These are phyloP conservation scores for Domatiomyces catenatus DNA, from an alignment of 2,329 filamentous ascomycete species.

Conservation along the genomic window DNA sequence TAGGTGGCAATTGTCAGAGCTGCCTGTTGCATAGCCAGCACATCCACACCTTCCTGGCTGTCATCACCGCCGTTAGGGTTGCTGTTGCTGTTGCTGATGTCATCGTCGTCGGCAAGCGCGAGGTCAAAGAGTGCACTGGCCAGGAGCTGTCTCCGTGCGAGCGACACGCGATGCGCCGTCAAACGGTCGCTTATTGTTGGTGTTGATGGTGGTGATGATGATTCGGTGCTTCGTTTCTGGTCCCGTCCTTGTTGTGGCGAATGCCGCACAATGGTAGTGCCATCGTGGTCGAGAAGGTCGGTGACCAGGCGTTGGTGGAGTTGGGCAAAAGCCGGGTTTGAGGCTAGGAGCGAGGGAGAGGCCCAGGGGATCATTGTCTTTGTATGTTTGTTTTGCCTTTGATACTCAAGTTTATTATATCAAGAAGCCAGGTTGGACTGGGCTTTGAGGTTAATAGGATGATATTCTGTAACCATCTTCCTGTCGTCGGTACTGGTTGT, in stretches of 20 bases:
- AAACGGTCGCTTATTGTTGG: conserved; percentile 5
- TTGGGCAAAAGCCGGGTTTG: conserved; percentile 29
- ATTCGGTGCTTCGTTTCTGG: conserved; percentile 15
- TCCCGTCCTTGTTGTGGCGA: conserved; percentile 6
- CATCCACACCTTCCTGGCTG: too few relatives aligned
- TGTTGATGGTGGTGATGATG: conserved; percentile 5
- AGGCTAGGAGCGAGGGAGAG: conserved; percentile 24
- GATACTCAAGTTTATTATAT: not conserved
- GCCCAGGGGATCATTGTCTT: conserved; percentile 28
- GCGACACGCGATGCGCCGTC: conserved; percentile 19
- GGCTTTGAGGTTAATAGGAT: too few relatives aligned
- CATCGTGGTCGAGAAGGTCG: conserved; percentile 26
- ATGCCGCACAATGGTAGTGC: conserved; percentile 23
- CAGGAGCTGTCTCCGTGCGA: conserved; percentile 16
- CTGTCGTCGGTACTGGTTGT: too few relatives aligned
- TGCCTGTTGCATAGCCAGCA: not conserved
- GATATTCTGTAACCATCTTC: too few relatives aligned
- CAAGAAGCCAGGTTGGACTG: too few relatives aligned
- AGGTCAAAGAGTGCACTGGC: not conserved
- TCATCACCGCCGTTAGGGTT: too few relatives aligned
- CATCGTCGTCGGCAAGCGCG: not conserved
- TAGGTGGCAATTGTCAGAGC: not conserved
- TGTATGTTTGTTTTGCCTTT: not conserved
- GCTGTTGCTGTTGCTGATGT: too few relatives aligned
- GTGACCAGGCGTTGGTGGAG: conserved; percentile 27